Evolutionary conservation across 176 grass and related monocot genomes (phyloP), one percentile per base, ranked within the genome.

Genomic region (Saccharum officinarum): DNA sequence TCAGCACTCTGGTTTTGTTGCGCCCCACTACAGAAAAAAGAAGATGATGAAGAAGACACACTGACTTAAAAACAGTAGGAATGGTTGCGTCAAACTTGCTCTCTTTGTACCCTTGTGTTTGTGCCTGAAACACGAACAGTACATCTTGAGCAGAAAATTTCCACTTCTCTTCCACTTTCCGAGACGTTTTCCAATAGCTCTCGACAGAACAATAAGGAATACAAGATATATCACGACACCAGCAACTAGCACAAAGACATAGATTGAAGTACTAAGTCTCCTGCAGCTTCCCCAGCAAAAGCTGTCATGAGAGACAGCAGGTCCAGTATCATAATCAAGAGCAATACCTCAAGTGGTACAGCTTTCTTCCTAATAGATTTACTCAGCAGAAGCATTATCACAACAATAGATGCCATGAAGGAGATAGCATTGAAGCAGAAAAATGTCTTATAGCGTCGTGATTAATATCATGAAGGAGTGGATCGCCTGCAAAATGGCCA

Each of bases 281-380:
- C 90, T 36, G 79, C 87, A 89, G 73, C 90, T 92, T 84, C 90
- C 90, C 6, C 87, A 17, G 90, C 74, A 64, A 83, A 89, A 80
- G 83, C 60, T 38, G 38, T 79, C 79, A 86, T 69, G 82, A 92
- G 71, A 83, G 75, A 77, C 49, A 86, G 74, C 79, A 92, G 68
- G 37, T 89, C 69, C 8, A 89, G 38, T 3, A 89, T 39, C 88
- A 85, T 89, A 52, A 89, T 75, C 62, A 89, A 40, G 77, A 50
- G 47, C 83, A 89, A 12, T 41, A 65, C 87, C 49, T 49, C 68
- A 13, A 89, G 87, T 0, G 25, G 87, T 5, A 85, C 70, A n/a
- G 37, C 25, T 52, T 80, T 75, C 61, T 76, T 84, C 55, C 82
- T 60, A 22, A 76, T n/a, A 61, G 81, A 85, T 85, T 83, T 87